Base-by-base conservation (phyloP, 1,284 basidiomycete species). In the Pisolithus thermaeus region DNA sequence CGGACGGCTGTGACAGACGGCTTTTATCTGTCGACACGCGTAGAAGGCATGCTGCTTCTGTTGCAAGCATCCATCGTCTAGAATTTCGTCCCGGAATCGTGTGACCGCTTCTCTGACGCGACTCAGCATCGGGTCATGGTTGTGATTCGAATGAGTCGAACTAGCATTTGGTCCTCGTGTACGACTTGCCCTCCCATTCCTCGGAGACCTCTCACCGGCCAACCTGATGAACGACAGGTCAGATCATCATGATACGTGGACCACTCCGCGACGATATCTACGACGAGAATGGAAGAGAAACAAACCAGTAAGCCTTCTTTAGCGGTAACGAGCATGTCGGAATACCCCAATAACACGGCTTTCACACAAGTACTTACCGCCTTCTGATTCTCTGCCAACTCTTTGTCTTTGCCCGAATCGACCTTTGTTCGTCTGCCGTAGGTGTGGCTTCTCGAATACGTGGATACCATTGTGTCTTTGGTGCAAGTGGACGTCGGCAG, bases 401-500 rank as follows among this genome's bases (percentile, higher is more conserved):
- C 68, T 80, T n/a, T 70, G 71, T 51, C 66, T 81, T 22, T 77
- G 73, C 23, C 62, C 61, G 36, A 66, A 71, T 56, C 73, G 77
- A 47, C 74, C 74, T 0, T 60, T 77, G 37, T 83, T 78, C 59
- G 71, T 70, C 18, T 83, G 80, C 63, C 63, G 56, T 16, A 66
- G 58, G 37, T 83, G 80, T 58, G 73, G 75, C 7, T 81, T 78
- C 55, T 61, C 71, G 27, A 83, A 83, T 54, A 65, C 70, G 30
- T 69, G 74, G 55, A 70, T 79, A 50, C 71, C 73, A 22, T 65
- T 81, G 51, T 83, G 81, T 63, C 67, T 81, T 8, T 83, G 79
- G 78, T 83, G 81, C 61, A 62, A 70, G 54, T 73, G 76, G 72
- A 67, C 70, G 16, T 79, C 74, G 28, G 59, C 71, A 44, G 70